Base-by-base conservation (phyloP, 2,329 filamentous ascomycete species). In the Mycosphaerella sp. region DNA sequence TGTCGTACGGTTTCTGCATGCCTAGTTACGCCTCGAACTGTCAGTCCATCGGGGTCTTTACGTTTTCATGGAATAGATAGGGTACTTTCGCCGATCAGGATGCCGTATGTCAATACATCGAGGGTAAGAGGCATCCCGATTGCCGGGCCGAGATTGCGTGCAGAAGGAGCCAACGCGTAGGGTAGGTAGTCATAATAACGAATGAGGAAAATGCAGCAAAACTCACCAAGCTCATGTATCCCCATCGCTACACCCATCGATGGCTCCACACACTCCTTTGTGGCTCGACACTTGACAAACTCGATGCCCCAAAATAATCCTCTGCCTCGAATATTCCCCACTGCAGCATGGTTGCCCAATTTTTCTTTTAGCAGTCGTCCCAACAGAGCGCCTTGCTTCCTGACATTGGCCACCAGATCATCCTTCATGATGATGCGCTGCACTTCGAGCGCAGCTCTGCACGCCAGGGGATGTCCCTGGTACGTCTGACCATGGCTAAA, bases 401-500 rank as follows among this genome's bases (percentile, higher is more conserved):
- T 67, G 2, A 84, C 82, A 60, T 85, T 86, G 1, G 74, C 70
- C 0, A 89, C 65, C 1, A 89, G 67, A 2, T 78, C 71, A 0
- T 85, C 76, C 11, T 82, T 69, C 5, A 73, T 66, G 21, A 88
- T 76, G 29, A 84, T 80, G 32, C 69, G 70, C 62, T 85, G 81
- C 0, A 85, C 83, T 44, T 82, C 81, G 0, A 87, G 73, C 0
- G 81, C 84, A 0, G 83, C 79, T 0, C 82, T 73, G 59, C 83
- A 84, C 21, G 78, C 75, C 0, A 81, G 65, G 0, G 83, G 79
- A 55, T 83, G 81, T 4, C 77, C 79, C 59, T 86, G 82, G 60
- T 83, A 84, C 0, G 83, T 86, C 44, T 84, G 80, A 0, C 82
- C 82, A 54, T 84, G 81, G 11, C 73, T 72, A 61, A 84, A 83